phyloP scores from a whole-genome alignment of 768 basidiomycete species.

The Rhodosporidiobolus sp. region DNA sequence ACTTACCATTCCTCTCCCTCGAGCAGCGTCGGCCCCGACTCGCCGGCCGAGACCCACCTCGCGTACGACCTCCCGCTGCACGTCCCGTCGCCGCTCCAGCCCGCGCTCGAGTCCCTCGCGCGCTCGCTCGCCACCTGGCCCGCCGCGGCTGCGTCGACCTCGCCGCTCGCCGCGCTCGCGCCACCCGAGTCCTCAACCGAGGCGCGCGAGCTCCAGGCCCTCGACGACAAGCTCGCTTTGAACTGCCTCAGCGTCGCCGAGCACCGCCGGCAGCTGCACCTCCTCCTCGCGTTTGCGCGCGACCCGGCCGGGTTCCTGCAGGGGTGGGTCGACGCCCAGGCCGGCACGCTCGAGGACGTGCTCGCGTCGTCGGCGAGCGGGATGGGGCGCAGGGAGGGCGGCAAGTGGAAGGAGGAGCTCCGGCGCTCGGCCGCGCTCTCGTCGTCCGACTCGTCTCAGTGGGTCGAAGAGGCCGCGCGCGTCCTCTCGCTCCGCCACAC shows the following conservation, averaged over 20 bases:
- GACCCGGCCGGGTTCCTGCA: conserved; percentile 18
- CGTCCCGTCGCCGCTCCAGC: conserved; percentile 1
- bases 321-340: not conserved
- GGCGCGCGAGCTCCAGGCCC: not conserved
- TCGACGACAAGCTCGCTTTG: conserved; percentile 28
- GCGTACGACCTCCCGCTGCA: conserved; percentile 15
- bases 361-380: not conserved
- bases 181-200: not conserved
- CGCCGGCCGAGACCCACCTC: not conserved
- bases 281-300: conserved; percentile 14
- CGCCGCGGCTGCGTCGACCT: not conserved
- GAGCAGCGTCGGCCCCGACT: not conserved
- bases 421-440: conserved; percentile 3
- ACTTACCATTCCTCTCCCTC: not conserved
- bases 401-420: not conserved
- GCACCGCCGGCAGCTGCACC: not conserved
- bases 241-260: not conserved
- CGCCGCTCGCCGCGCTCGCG: not conserved
- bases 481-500: not conserved
- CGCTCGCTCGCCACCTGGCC: not conserved
- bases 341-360: not conserved
- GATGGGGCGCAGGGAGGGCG: not conserved
- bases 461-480: not conserved
- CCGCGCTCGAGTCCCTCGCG: conserved; percentile 5
- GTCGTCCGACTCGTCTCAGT: not conserved